phyloP scores from a whole-genome alignment of 257 asterid species.

The Ligustrum vulgare region DNA sequence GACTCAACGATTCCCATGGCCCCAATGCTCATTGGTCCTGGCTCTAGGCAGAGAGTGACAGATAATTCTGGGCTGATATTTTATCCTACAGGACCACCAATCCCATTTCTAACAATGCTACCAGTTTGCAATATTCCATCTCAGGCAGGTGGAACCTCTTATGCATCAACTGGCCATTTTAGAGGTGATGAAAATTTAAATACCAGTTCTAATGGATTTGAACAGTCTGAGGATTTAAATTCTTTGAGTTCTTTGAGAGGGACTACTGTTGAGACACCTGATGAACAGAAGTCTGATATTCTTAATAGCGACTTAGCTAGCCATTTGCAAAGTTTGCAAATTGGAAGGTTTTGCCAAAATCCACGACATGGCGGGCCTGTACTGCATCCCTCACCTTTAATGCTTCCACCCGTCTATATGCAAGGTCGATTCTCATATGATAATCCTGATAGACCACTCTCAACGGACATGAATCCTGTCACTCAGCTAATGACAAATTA shows the following conservation, averaged over 20 bases:
- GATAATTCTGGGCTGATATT: constrained; percentile 74
- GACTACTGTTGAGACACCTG: constrained; percentile 46
- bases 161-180: constrained; percentile 53
- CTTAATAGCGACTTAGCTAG: constrained; percentile 85
- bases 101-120: constrained; percentile 93
- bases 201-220: constrained; percentile 45
- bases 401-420: constrained; percentile 78
- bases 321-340: constrained; percentile 87
- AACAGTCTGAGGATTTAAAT: constrained; percentile 50
- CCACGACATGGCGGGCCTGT: constrained; percentile 52
- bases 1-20: constrained; percentile 65
- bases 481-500: constrained; percentile 64
- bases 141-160: constrained; percentile 57
- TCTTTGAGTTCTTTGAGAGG: constrained; percentile 46
- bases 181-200: constrained; percentile 53
- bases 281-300: constrained; percentile 65
- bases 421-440: constrained; percentile 81
- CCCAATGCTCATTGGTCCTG: constrained; percentile 76
- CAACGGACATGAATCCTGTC: constrained; percentile 56
- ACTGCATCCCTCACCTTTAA: constrained; percentile 62
- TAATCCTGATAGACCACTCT: constrained; percentile 70
- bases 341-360: constrained; percentile 89
- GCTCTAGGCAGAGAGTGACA: constrained; percentile 55
- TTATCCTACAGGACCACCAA: constrained; percentile 97
- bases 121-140: constrained; percentile 71